A percentile compares a stretch with the other conserved stretches of the same genome.
phyloP scores from a whole-genome alignment of 352 stramenopile species.

The Globisporangium paddicum region DNA sequence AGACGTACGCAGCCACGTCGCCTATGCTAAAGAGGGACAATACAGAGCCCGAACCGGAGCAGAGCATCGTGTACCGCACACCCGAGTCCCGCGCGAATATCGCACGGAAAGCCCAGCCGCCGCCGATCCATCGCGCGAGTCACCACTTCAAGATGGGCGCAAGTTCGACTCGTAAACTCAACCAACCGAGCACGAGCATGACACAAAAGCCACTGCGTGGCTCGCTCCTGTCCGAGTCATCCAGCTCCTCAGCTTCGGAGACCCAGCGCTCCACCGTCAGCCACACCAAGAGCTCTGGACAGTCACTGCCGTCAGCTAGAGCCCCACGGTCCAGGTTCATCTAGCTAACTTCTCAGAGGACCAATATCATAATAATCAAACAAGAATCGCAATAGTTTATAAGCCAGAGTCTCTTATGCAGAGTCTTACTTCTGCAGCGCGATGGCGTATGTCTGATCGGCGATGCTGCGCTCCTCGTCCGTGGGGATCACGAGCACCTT shows the following conservation, averaged over 20 bases:
- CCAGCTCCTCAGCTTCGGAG: background rate
- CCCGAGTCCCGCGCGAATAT: constrained; percentile 3
- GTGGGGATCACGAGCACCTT: constrained; percentile 86
- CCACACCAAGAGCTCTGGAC: background rate
- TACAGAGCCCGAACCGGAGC: constrained; percentile 8
- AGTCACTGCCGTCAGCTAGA: background rate
- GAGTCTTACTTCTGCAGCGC: constrained; percentile 32
- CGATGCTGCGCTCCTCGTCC: constrained; percentile 90
- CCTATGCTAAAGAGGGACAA: background rate
- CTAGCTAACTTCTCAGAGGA: too few species aligned
- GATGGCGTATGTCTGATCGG: constrained; percentile 74
- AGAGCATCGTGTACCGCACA: constrained; percentile 5
- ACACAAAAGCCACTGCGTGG: constrained; percentile 1
- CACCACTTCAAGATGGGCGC: background rate
- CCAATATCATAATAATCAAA: too few species aligned
- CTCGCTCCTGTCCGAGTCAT: constrained; percentile 4
- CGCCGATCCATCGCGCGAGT: constrained; percentile 1
- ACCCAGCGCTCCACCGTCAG: background rate
- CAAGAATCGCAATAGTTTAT: background rate
- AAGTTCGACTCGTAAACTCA: background rate
- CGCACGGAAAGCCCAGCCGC: background rate
- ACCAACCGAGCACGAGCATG: constrained; percentile 3
- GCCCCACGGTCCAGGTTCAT: background rate
- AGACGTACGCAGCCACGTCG: constrained; percentile 1
- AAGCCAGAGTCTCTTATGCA: too few species aligned